Conservation (phyloP, 768 basidiomycete species). For the Brasilioporus rufonigricans region DNA sequence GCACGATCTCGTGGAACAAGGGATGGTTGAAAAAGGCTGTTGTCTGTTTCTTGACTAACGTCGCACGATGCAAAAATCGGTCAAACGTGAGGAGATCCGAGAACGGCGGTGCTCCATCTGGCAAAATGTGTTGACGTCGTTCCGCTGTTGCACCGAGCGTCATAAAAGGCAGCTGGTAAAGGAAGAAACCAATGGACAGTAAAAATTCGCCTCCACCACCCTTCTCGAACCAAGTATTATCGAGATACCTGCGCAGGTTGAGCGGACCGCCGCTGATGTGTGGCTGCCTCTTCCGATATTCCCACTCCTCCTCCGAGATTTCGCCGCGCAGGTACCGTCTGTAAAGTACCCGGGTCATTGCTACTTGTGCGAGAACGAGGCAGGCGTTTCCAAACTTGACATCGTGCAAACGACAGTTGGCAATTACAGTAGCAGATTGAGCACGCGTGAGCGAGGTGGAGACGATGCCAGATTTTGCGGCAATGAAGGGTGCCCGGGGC, state of each 20-base stretch:
- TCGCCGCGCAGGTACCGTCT: no score
- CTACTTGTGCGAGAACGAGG: no score
- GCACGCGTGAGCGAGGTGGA: constrained; percentile 26
- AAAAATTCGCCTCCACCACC: constrained; percentile 34
- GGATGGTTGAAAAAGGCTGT: constrained; percentile 38
- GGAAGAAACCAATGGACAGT: constrained; percentile 40
- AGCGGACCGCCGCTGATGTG: constrained; percentile 49
- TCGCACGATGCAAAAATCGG: constrained; percentile 46
- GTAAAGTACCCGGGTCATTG: no score
- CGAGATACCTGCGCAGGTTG: constrained; percentile 50
- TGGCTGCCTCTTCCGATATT: no score
- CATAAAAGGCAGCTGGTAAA: constrained; percentile 40
- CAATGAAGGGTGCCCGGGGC: constrained; percentile 31
- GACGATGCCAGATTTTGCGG: constrained; percentile 34
- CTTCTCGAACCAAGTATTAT: constrained; percentile 40
- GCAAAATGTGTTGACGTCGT: constrained; percentile 41
- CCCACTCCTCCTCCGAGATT: no score
- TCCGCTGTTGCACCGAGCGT: constrained; percentile 18
- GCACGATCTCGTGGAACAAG: constrained; percentile 42
- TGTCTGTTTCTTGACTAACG: constrained; percentile 37
- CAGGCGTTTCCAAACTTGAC: constrained; percentile 53
- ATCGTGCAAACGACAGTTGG: constrained; percentile 29
- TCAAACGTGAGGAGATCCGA: constrained; percentile 42
- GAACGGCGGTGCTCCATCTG: no score
- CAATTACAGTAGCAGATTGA: constrained; percentile 43